phyloP scores from a whole-genome alignment of 2,329 filamentous ascomycete species.

The Amphichorda felina region DNA sequence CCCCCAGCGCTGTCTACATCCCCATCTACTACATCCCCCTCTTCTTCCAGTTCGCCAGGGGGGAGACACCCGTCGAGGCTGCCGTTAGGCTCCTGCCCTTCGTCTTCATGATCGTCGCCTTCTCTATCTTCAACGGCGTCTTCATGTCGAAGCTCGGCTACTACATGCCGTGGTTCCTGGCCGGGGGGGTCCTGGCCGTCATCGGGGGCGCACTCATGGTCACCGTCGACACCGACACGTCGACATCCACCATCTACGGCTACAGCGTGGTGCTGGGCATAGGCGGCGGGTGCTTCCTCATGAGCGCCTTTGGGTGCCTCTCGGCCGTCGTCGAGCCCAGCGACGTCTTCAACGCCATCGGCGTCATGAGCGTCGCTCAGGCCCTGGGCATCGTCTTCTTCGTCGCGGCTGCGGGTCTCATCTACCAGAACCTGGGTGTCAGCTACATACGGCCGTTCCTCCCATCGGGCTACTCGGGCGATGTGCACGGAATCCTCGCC shows the following conservation, averaged over 20 bases:
- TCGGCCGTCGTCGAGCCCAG: conserved; percentile 16
- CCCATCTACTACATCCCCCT: conserved; percentile 35
- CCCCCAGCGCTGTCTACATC: conserved; percentile 11
- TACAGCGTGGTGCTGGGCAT: conserved; percentile 24
- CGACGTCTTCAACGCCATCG: conserved; percentile 16
- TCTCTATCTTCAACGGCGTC: conserved; percentile 21
- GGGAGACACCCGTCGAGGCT: conserved; percentile 22
- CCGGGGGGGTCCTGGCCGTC: conserved; percentile 18
- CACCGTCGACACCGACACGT: conserved; percentile 5
- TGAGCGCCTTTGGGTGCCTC: conserved; percentile 20
- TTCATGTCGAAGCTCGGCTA: conserved; percentile 20
- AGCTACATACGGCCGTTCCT: conserved; percentile 9
- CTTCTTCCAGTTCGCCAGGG: conserved; percentile 33
- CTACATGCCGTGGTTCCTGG: conserved; percentile 25
- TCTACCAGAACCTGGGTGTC: conserved; percentile 22
- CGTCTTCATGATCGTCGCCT: conserved; percentile 18
- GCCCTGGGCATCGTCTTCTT: conserved; percentile 17
- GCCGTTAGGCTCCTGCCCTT: conserved; percentile 25
- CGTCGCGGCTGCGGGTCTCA: conserved; percentile 19
- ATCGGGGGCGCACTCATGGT: conserved; percentile 20
- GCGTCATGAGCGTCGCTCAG: conserved; percentile 21
- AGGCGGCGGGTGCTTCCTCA: conserved; percentile 21
- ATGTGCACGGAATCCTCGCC: too few relatives aligned
- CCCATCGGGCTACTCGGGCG: background rate
- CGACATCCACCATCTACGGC: conserved; percentile 15